A percentile compares a stretch with the other conserved stretches of the same genome.
Conservation (phyloP, 345 rosid genomes). For the Boechera stricta region DNA sequence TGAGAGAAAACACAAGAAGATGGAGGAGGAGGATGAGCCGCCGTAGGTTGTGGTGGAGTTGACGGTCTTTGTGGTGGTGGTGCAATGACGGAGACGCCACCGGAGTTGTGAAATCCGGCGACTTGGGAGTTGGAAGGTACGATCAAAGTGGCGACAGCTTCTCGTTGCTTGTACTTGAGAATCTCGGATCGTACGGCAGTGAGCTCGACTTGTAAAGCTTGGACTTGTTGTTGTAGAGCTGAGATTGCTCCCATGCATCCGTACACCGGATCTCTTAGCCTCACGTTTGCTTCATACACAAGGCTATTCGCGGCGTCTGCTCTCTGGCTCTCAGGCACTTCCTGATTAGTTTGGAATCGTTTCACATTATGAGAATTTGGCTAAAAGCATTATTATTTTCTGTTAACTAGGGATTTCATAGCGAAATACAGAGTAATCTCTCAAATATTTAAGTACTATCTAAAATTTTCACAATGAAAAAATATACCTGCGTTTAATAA, state of each 20-base stretch:
- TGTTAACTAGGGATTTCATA: not conserved
- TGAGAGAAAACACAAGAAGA: constrained; percentile 58
- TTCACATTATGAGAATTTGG: constrained; percentile 15
- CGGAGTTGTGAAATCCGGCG: constrained; percentile 60
- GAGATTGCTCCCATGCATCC: constrained; percentile 99
- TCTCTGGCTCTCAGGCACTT: constrained; percentile 84
- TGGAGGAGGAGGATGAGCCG: constrained; percentile 49
- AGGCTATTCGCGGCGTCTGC: constrained; percentile 92
- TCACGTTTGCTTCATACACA: constrained; percentile 91
- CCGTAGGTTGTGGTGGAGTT: constrained; percentile 50
- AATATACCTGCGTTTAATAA: not conserved
- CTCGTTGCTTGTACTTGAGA: constrained; percentile 79
- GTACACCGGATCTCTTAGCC: constrained; percentile 94
- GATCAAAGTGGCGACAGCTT: constrained; percentile 52
- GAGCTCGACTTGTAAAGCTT: constrained; percentile 78
- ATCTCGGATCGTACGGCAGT: constrained; percentile 79
- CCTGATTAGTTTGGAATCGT: constrained; percentile 50
- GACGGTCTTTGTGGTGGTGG: constrained; percentile 45
- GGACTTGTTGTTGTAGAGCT: constrained; percentile 87
- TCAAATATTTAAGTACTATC: not conserved
- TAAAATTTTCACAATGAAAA: not conserved
- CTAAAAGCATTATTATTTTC: not conserved
- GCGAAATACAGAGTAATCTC: not conserved
- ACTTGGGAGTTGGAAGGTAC: constrained; percentile 59
- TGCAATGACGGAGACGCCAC: constrained; percentile 61